Base-by-base conservation (phyloP, 2,329 filamentous ascomycete species). In the Amauroascus niger region DNA sequence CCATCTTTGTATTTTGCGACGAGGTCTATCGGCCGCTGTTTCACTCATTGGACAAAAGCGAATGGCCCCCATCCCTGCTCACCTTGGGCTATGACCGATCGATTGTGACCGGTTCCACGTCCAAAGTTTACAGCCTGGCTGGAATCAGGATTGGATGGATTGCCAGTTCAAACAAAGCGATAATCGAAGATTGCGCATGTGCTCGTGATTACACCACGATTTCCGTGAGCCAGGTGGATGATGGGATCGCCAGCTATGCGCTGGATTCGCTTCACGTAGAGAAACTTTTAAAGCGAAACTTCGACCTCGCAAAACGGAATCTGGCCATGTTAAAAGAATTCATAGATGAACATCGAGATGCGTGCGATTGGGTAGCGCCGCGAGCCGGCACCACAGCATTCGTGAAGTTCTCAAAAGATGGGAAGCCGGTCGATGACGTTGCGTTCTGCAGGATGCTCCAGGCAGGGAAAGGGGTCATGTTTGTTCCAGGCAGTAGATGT, bases 11-110 rank as follows among this genome's bases (percentile, higher is more conserved):
- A 49, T 73, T 90, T 55, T 79, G 79, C 4, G 87, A 94, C 63
- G 88, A 95, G 70, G 88, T 93, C 22, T 95, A 93, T 68, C 79
- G 86, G 0, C 89, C 88, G 0, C 74, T 95, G 2, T 94, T 89
- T 73, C 87, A 94, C 67, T 78, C 79, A 28, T 5, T 46, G 41
- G 74, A 79, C 54, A 61, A 69, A 30, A 33, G 3, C 1, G 75
- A 77, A 24, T 78, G 78, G 54, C 86, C 79, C 1, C 83, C 86
- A 0, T 88, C 87, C 0, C 75, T 84, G 11, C 74, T 89, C 1
- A 81, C 85, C 0, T 72, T 93, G 44, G 83, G 82, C 43, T 93
- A 94, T 68, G 71, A 78, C 2, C 84, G 82, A 53, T 78, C 79
- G 18, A 76, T 95, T 30, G 80, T 81, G 13, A 93, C 87, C 0